Percentiles rank a stretch among this genome's conserved stretches.
These are phyloP conservation scores for Yueomyces sp. DNA, from an alignment of 805 yeast species.

Conservation along the genomic window DNA sequence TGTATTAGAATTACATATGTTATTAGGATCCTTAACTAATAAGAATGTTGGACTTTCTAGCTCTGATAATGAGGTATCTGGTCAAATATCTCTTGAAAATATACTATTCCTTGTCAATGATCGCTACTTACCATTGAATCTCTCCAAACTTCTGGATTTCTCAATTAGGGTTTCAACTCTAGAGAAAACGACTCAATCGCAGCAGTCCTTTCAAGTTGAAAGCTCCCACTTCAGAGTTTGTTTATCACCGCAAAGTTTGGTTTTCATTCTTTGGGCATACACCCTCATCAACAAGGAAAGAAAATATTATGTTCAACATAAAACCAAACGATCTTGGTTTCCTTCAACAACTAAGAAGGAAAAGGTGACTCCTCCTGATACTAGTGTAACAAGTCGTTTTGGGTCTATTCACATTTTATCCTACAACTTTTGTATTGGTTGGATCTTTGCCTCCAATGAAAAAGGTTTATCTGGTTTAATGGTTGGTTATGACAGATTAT, in stretches of 20 bases:
- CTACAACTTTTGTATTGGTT: constrained; percentile 60
- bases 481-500: constrained; percentile 62
- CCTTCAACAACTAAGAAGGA: constrained; percentile 1
- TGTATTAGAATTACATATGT: constrained; percentile 17
- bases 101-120: constrained; percentile 20
- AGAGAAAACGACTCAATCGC: constrained; percentile 13
- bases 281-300: constrained; percentile 7
- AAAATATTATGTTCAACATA: constrained; percentile 10
- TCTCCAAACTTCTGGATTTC: constrained; percentile 34
- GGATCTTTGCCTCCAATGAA: constrained; percentile 45
- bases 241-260: constrained; percentile 38
- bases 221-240: constrained; percentile 47
- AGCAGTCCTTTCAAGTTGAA: constrained; percentile 40
- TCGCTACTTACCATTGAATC: constrained; percentile 21
- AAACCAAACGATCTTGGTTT: constrained; percentile 5
- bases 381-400: constrained; percentile 18
- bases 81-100: constrained; percentile 19
- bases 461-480: constrained; percentile 54
- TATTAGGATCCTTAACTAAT: constrained; percentile 10
- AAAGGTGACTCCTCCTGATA: neutral
- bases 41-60: constrained; percentile 1
- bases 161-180: constrained; percentile 32
- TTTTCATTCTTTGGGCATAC: constrained; percentile 26
- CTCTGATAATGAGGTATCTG: constrained; percentile 6
- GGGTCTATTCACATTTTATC: constrained; percentile 46